These are phyloP conservation scores for Lentinula guzmanii DNA, from an alignment of 768 basidiomycete genomes.

Conservation along the genomic window DNA sequence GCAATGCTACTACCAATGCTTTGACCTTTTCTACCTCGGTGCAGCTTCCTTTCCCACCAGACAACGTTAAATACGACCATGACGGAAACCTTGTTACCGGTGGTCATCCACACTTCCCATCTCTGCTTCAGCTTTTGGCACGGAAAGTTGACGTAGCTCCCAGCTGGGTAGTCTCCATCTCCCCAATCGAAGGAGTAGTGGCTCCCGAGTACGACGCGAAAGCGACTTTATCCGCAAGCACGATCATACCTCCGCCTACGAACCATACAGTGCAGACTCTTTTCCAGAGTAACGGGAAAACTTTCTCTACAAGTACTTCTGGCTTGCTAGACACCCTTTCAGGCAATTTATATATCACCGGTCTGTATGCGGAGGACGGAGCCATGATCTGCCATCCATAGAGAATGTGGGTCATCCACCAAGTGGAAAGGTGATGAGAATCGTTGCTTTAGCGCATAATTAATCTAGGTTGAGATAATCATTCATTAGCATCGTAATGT, in stretches of 20 bases:
- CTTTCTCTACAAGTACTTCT: constrained; percentile 49
- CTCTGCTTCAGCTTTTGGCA: constrained; percentile 37
- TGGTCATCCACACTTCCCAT: constrained; percentile 62
- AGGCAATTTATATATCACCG: constrained; percentile 46
- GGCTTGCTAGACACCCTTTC: constrained; percentile 43
- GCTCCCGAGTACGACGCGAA: constrained; percentile 28
- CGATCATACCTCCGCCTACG: constrained; percentile 27
- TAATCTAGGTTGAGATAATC: background rate
- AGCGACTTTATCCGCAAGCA: constrained; percentile 43
- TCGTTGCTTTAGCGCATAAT: background rate
- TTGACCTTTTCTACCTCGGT: constrained; percentile 34
- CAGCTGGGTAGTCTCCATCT: constrained; percentile 55
- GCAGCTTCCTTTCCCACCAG: constrained; percentile 51
- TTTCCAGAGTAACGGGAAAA: constrained; percentile 70
- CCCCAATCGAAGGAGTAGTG: constrained; percentile 13
- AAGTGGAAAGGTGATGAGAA: background rate
- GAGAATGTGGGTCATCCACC: background rate
- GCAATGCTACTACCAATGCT: constrained; percentile 36
- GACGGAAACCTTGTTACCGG: constrained; percentile 45
- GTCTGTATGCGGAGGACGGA: constrained; percentile 52
- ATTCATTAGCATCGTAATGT: background rate
- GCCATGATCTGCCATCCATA: constrained; percentile 37
- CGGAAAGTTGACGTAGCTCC: constrained; percentile 36
- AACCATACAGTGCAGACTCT: constrained; percentile 48
- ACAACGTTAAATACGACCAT: constrained; percentile 55